phyloP scores from a whole-genome alignment of 805 yeast species.

The Lipomyces starkeyi region DNA sequence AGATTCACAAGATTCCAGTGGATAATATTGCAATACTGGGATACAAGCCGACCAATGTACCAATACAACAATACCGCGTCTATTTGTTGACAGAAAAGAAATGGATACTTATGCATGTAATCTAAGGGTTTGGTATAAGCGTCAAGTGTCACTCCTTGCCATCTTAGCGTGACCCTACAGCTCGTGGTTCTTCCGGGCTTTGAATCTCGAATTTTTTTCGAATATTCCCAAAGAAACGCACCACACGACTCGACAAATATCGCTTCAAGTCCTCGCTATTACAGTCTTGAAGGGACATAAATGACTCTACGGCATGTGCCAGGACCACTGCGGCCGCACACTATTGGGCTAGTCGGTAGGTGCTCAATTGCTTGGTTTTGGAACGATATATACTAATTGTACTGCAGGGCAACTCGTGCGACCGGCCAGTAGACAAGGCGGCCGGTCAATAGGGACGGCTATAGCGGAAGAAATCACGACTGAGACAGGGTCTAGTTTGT shows the following conservation, averaged over 20 bases:
- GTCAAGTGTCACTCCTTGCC: no score
- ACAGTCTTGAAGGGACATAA: neutral
- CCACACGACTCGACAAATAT: neutral
- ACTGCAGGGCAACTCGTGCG: neutral
- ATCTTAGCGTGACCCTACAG: no score
- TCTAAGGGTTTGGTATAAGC: no score
- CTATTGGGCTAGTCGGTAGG: conserved; percentile 7
- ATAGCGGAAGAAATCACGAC: neutral
- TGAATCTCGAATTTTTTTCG: no score
- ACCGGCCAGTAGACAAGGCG: neutral
- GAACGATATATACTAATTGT: neutral
- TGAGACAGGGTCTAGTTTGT: neutral
- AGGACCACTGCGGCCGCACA: conserved; percentile 9
- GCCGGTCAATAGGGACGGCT: neutral
- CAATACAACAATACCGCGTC: no score
- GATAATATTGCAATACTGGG: no score
- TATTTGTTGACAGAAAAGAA: no score
- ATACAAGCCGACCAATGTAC: no score
- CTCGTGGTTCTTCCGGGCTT: no score
- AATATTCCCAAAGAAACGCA: no score
- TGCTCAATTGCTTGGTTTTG: neutral
- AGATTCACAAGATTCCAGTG: no score
- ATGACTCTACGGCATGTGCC: conserved; percentile 12
- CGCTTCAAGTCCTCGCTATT: neutral
- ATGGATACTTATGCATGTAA: no score